phyloP scores from a whole-genome alignment of 2,329 filamentous ascomycete genomes.

The Epicoccum sorghinum region DNA sequence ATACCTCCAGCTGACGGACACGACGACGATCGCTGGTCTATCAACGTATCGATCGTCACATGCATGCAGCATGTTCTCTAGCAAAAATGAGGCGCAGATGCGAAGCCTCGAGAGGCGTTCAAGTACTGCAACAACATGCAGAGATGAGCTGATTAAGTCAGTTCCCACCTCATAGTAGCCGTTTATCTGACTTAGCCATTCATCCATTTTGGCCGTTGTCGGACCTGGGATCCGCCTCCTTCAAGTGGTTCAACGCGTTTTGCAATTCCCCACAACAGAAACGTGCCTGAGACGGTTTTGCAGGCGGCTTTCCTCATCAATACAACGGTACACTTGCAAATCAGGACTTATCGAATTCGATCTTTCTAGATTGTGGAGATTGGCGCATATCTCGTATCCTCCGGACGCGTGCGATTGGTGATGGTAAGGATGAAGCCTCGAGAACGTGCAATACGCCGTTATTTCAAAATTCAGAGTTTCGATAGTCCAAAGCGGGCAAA shows the following conservation, averaged over 20 bases:
- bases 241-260: background rate
- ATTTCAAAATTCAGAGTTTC: slow-evolving; percentile 4
- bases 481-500: background rate
- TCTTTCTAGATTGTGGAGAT: slow-evolving; percentile 1
- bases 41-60: background rate
- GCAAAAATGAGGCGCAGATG: background rate
- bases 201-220: background rate
- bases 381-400: background rate
- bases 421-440: background rate
- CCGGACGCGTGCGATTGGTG: slow-evolving; percentile 6
- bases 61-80: background rate
- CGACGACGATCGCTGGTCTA: background rate
- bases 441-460: background rate
- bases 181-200: background rate
- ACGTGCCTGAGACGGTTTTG: background rate
- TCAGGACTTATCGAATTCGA: slow-evolving; percentile 1
- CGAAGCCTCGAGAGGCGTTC: background rate
- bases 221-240: background rate
- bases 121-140: background rate
- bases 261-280: background rate
- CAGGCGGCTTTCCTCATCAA: background rate
- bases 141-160: slow-evolving; percentile 2
- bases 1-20: too few species aligned
- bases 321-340: slow-evolving; percentile 13
- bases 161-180: background rate